These are phyloP conservation scores for Casuarina glauca DNA, from an alignment of 306 rosid species.

Conservation along the genomic window DNA sequence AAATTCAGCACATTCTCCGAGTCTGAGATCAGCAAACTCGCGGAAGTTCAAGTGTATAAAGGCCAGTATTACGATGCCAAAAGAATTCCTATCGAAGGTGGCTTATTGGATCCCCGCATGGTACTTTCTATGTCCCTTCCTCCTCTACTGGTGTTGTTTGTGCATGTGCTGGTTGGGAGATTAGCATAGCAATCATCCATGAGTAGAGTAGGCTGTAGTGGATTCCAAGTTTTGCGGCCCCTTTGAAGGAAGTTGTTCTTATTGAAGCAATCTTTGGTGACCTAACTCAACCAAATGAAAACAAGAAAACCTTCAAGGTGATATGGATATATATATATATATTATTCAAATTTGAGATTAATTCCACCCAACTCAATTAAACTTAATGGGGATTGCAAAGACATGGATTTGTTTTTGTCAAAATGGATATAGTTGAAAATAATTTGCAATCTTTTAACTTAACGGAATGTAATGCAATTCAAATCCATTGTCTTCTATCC, in stretches of 20 bases:
- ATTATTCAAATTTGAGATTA: not conserved
- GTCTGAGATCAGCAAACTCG: conserved; percentile 60
- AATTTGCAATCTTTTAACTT: not conserved
- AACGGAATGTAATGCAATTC: not conserved
- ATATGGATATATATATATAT: not conserved
- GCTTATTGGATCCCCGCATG: conserved; percentile 85
- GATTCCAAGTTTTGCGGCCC: not conserved
- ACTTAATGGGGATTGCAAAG: not conserved
- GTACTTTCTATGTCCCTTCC: conserved; percentile 34
- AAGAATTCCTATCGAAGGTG: conserved; percentile 45
- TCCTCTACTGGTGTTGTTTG: not conserved
- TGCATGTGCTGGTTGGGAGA: not conserved
- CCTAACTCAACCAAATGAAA: too few species aligned
- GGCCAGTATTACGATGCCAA: conserved; percentile 50
- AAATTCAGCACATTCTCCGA: conserved; percentile 60
- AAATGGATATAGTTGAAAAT: not conserved
- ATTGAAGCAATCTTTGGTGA: not conserved
- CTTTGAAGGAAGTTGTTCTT: not conserved
- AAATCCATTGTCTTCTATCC: not conserved
- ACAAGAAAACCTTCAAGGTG: not conserved
- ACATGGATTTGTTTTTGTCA: not conserved
- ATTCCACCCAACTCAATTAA: not conserved
- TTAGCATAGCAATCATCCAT: not conserved
- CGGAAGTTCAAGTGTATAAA: conserved; percentile 68
- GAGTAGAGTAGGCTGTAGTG: not conserved